Conservation (phyloP, 2,329 filamentous ascomycete genomes). For the Curvularia spicifera region DNA sequence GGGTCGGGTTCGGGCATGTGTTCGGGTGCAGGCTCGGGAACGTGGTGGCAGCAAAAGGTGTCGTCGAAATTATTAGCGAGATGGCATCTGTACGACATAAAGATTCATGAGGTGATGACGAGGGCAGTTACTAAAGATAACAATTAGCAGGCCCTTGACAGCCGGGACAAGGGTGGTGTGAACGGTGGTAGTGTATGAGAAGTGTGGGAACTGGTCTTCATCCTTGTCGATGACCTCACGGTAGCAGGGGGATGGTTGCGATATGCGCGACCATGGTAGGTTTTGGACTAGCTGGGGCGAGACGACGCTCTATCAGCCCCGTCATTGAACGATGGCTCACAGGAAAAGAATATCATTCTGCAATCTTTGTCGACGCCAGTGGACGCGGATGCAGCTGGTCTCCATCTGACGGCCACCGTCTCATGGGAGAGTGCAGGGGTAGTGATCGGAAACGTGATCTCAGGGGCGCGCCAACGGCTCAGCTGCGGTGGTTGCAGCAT, state of each 20-base stretch:
- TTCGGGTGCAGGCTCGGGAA: conserved; percentile 4
- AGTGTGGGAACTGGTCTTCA: conserved; percentile 31
- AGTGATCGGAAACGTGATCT: conserved; percentile 1
- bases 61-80: conserved; percentile 18
- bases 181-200: conserved; percentile 17
- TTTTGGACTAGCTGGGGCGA: conserved; percentile 12
- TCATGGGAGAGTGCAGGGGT: conserved; percentile 16
- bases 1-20: not conserved
- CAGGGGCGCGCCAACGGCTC: conserved; percentile 9
- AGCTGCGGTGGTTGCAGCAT: not conserved
- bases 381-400: conserved; percentile 6
- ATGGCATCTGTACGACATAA: conserved; percentile 19
- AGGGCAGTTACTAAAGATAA: conserved; percentile 3
- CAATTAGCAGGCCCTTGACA: conserved; percentile 6
- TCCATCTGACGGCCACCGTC: conserved; percentile 13
- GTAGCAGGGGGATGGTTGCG: conserved; percentile 14
- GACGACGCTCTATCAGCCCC: not conserved
- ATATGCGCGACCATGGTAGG: conserved; percentile 11
- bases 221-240: conserved; percentile 48
- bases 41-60: conserved; percentile 15
- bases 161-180: conserved; percentile 6
- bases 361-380: conserved; percentile 1
- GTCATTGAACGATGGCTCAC: conserved; percentile 10
- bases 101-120: conserved; percentile 8
- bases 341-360: conserved; percentile 13